A percentile compares a stretch with the other conserved stretches of the same genome.
phyloP scores from a whole-genome alignment of 2,329 filamentous ascomycete genomes.

The Chaetomiaceae sp. region DNA sequence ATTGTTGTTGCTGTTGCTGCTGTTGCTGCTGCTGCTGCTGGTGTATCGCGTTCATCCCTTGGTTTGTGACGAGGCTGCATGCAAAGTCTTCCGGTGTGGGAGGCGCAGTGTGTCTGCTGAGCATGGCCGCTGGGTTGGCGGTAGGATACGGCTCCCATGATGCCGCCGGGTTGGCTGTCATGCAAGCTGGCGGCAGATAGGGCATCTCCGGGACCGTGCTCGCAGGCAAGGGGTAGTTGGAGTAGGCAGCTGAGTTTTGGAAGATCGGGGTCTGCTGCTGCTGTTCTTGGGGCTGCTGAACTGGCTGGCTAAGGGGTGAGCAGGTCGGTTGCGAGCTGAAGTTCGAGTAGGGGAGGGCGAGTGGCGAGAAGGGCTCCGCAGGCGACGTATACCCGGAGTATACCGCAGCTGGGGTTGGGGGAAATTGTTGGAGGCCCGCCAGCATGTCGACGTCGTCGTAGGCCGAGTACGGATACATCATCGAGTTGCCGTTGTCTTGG shows the following conservation, averaged over 20 bases:
- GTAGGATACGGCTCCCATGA: conserved; percentile 44
- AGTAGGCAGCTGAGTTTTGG: not conserved
- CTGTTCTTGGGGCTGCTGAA: not conserved
- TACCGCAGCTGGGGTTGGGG: conserved; percentile 47
- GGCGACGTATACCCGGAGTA: conserved; percentile 58
- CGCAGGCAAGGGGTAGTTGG: conserved; percentile 5
- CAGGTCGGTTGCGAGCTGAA: conserved; percentile 36
- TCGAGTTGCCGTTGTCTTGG: conserved; percentile 33
- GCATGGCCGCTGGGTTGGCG: conserved; percentile 36
- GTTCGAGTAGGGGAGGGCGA: conserved; percentile 43
- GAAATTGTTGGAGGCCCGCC: conserved; percentile 39
- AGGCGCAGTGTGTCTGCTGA: conserved; percentile 45
- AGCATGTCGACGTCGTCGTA: conserved; percentile 41
- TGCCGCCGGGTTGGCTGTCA: conserved; percentile 15
- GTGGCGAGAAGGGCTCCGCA: conserved; percentile 46
- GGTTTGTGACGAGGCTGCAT: conserved; percentile 30
- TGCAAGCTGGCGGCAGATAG: conserved; percentile 16
- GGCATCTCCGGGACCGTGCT: conserved; percentile 12
- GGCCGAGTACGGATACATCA: conserved; percentile 38
- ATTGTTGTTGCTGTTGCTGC: not conserved
- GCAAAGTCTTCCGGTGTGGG: conserved; percentile 55
- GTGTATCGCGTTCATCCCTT: conserved; percentile 21
- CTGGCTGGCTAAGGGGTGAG: conserved; percentile 17
- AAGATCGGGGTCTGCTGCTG: conserved; percentile 12
- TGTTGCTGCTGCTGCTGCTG: conserved; percentile 3